Conservation (phyloP, 805 yeast species). For the Ogataea thermomethanolica region DNA sequence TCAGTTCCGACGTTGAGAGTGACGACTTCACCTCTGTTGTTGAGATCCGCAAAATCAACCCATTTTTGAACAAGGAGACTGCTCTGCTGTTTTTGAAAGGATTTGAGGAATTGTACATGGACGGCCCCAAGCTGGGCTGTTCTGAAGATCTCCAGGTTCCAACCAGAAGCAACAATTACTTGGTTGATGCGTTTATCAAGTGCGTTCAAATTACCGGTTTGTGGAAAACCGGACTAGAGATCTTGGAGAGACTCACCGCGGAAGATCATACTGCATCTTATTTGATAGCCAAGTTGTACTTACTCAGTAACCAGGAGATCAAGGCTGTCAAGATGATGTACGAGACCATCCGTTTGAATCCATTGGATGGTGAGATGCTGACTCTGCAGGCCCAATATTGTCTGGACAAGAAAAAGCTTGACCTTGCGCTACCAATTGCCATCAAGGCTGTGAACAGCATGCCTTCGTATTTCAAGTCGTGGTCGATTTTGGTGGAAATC, state of each 20-base stretch:
- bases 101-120: constrained; percentile 61
- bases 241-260: constrained; percentile 49
- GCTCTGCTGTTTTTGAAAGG: constrained; percentile 57
- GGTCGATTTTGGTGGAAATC: constrained; percentile 64
- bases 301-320: constrained; percentile 56
- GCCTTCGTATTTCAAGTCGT: constrained; percentile 73
- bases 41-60: constrained; percentile 80
- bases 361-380: constrained; percentile 54
- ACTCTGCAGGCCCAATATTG: constrained; percentile 58
- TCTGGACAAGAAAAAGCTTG: constrained; percentile 46
- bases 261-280: constrained; percentile 55
- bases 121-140: constrained; percentile 67
- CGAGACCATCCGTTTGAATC: constrained; percentile 46
- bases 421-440: constrained; percentile 57
- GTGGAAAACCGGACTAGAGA: constrained; percentile 57
- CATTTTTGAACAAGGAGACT: constrained; percentile 49
- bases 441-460: constrained; percentile 63
- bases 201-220: constrained; percentile 62
- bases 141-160: constrained; percentile 66
- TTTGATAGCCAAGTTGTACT: constrained; percentile 51
- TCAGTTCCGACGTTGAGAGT: constrained; percentile 65
- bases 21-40: constrained; percentile 69
- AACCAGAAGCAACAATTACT: constrained; percentile 57
- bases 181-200: constrained; percentile 70
- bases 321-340: constrained; percentile 51